Evolutionary conservation across 2,329 filamentous ascomycete species (phyloP).

Genomic region (Hyphodiscus sp.): DNA sequence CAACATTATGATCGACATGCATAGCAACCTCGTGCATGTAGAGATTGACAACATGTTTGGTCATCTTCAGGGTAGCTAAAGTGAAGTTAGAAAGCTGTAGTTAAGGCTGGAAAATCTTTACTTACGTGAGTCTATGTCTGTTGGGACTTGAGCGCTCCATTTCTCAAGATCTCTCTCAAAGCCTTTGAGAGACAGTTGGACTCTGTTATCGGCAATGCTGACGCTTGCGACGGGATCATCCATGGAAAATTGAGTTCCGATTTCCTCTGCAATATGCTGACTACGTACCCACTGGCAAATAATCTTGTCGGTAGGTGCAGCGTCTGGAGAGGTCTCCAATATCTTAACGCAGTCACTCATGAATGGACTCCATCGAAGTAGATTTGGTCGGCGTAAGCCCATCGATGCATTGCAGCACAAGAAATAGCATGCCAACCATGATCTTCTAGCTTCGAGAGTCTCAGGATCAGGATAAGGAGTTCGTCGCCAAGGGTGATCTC

Average conservation of each 20-base stretch:
- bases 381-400: slow-evolving; percentile 38
- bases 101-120: not conserved
- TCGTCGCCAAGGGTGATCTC: slow-evolving; percentile 37
- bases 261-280: slow-evolving; percentile 47
- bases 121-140: slow-evolving; percentile 30
- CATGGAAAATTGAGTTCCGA: slow-evolving; percentile 50
- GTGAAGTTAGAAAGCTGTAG: slow-evolving; percentile 5
- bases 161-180: slow-evolving; percentile 47
- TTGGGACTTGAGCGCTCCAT: slow-evolving; percentile 38
- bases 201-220: slow-evolving; percentile 46
- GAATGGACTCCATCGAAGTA: slow-evolving; percentile 38
- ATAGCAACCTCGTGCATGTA: slow-evolving; percentile 56
- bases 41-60: slow-evolving; percentile 46
- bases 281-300: slow-evolving; percentile 38
- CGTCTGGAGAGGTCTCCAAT: slow-evolving; percentile 36
- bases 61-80: slow-evolving; percentile 42
- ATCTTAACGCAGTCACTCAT: slow-evolving; percentile 39
- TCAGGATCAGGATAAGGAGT: slow-evolving; percentile 29
- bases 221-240: slow-evolving; percentile 34
- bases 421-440: slow-evolving; percentile 32
- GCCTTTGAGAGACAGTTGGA: slow-evolving; percentile 47
- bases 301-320: slow-evolving; percentile 33
- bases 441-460: slow-evolving; percentile 29
- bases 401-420: slow-evolving; percentile 36
- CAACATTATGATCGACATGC: slow-evolving; percentile 47